These are phyloP conservation scores for Monosporascus sp. DNA, from an alignment of 2,329 filamentous ascomycete genomes.

Conservation along the genomic window DNA sequence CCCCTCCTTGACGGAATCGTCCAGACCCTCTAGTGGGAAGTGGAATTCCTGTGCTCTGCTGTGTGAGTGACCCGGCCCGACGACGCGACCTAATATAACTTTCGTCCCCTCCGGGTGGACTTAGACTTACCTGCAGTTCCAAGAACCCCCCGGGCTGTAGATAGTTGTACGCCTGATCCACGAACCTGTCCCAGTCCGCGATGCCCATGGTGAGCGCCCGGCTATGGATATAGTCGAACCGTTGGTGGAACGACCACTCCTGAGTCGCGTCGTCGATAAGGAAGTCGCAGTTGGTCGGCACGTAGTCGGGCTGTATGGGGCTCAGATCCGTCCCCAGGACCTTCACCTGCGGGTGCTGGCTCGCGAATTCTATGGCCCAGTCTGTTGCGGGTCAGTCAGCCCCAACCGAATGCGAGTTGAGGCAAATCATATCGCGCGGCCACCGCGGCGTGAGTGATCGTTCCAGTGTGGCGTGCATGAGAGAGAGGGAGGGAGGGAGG, in stretches of 20 bases:
- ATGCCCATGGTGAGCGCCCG: slow-evolving; percentile 16
- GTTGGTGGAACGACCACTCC: slow-evolving; percentile 30
- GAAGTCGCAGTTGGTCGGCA: slow-evolving; percentile 14
- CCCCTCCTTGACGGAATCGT: slow-evolving; percentile 7
- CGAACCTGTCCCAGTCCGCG: slow-evolving; percentile 13
- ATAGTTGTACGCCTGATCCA: slow-evolving; percentile 13
- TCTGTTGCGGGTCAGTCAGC: slow-evolving; percentile 1
- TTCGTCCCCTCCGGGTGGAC: too few relatives aligned
- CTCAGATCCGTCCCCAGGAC: slow-evolving; percentile 15
- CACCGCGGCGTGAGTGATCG: too few relatives aligned
- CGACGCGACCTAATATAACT: too few relatives aligned
- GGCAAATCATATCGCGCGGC: too few relatives aligned
- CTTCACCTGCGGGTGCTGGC: slow-evolving; percentile 11
- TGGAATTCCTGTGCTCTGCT: slow-evolving; percentile 7
- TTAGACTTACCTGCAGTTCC: slow-evolving; percentile 16
- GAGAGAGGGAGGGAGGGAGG: too few relatives aligned
- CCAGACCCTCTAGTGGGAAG: slow-evolving; percentile 11
- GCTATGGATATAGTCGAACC: slow-evolving; percentile 20
- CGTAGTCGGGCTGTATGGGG: slow-evolving; percentile 16
- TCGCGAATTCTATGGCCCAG: slow-evolving; percentile 17
- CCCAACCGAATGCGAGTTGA: too few relatives aligned
- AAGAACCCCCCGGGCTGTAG: slow-evolving; percentile 19
- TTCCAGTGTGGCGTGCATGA: too few relatives aligned
- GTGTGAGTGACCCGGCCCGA: neutral
- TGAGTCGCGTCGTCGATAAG: slow-evolving; percentile 45